phyloP scores from a whole-genome alignment of 192 early-diverging fungal species.

The Rhizophagus clarus region DNA sequence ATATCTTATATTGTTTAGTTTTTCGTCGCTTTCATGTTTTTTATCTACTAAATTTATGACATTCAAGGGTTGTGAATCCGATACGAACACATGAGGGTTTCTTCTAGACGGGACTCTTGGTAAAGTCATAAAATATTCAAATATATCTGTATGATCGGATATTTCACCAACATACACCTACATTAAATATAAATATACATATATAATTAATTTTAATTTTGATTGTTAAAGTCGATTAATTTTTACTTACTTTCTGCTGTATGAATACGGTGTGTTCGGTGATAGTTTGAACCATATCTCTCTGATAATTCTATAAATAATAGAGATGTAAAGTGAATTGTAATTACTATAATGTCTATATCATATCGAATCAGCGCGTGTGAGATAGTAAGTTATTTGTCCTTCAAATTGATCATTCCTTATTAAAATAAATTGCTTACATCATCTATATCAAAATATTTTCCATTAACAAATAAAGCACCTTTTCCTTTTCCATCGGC shows the following conservation, averaged over 20 bases:
- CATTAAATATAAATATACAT: background rate
- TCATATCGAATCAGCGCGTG: too few species aligned
- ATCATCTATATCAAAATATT: slow-evolving; percentile 64
- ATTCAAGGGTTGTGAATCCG: slow-evolving; percentile 45
- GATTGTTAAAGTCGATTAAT: too few species aligned
- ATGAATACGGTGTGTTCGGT: slow-evolving; percentile 37
- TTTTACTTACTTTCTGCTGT: slow-evolving; percentile 35
- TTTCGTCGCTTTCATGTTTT: background rate
- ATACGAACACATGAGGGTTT: slow-evolving; percentile 65
- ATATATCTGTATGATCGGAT: slow-evolving; percentile 56
- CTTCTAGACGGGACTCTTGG: slow-evolving; percentile 62
- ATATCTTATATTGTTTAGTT: background rate
- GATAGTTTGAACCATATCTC: slow-evolving; percentile 30
- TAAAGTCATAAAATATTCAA: slow-evolving; percentile 70
- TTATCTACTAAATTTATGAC: slow-evolving; percentile 40
- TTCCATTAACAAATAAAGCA: slow-evolving; percentile 81
- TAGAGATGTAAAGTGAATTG: background rate
- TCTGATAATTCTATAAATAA: slow-evolving; percentile 37
- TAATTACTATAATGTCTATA: too few species aligned
- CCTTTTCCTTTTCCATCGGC: slow-evolving; percentile 43
- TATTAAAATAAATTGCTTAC: slow-evolving; percentile 35
- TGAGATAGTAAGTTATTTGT: too few species aligned
- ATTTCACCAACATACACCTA: slow-evolving; percentile 60
- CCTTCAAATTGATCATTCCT: too few species aligned
- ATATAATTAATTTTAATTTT: background rate